Conservation (phyloP, 164 flowering plant genomes). For the Aristolochia californica region DNA sequence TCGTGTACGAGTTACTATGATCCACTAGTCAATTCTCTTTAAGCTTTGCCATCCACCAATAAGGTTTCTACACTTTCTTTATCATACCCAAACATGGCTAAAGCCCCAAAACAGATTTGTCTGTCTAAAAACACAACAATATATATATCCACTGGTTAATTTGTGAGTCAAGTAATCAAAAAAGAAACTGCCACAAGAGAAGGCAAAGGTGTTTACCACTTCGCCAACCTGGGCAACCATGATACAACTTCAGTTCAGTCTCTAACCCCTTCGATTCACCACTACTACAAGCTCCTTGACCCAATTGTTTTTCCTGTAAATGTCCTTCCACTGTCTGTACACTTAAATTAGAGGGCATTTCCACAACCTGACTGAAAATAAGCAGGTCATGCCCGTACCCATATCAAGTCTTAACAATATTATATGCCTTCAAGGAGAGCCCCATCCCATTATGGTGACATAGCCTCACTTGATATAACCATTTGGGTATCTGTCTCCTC, state of each 20-base stretch:
- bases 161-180: slow-evolving; percentile 2
- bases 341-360: slow-evolving; percentile 12
- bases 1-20: no score
- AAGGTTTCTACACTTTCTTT: no score
- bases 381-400: slow-evolving; percentile 21
- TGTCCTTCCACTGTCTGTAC: slow-evolving; percentile 17
- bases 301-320: slow-evolving; percentile 1
- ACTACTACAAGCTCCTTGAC: slow-evolving; percentile 1
- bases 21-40: no score
- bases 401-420: slow-evolving; percentile 2
- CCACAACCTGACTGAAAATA: slow-evolving; percentile 32
- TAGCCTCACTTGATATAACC: slow-evolving; percentile 27
- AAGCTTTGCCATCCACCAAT: no score
- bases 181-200: slow-evolving; percentile 36
- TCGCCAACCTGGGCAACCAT: slow-evolving; percentile 44
- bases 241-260: slow-evolving; percentile 8
- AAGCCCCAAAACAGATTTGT: no score
- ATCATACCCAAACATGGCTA: no score
- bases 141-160: no score
- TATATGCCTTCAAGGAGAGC: slow-evolving; percentile 4
- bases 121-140: no score
- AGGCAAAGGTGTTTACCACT: slow-evolving; percentile 17
- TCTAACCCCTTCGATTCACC: neutral
- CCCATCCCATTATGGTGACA: slow-evolving; percentile 20
- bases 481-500: slow-evolving; percentile 16